Conservation (phyloP, 306 rosid species). For the Castanospermum australe region DNA sequence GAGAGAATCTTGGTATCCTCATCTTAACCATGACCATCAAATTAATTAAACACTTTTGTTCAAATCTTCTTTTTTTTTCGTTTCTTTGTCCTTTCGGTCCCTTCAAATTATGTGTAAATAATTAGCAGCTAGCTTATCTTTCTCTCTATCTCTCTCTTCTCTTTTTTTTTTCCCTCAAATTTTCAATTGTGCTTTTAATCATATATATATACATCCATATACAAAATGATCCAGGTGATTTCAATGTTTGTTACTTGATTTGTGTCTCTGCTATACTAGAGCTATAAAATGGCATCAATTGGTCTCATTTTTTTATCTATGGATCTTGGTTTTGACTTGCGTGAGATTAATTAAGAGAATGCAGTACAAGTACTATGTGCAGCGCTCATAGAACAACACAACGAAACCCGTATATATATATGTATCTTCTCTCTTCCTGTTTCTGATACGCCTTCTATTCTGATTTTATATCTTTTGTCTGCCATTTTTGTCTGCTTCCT, state of each 20-base stretch:
- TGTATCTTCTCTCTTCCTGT: slow-evolving; percentile 6
- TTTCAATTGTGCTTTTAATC: slow-evolving; percentile 16
- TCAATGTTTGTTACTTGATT: background rate
- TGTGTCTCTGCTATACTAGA: background rate
- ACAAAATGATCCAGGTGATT: slow-evolving; percentile 23
- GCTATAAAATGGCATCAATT: background rate
- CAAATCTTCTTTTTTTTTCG: background rate
- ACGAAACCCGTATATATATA: slow-evolving; percentile 1
- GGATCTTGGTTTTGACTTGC: slow-evolving; percentile 26
- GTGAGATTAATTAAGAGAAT: slow-evolving; percentile 29
- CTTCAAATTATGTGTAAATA: slow-evolving; percentile 62
- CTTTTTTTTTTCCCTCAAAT: background rate
- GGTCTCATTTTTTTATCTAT: background rate
- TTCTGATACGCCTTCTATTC: slow-evolving; percentile 18
- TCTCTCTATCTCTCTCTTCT: background rate
- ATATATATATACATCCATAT: slow-evolving; percentile 20
- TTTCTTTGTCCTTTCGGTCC: slow-evolving; percentile 6
- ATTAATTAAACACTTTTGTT: slow-evolving; percentile 37
- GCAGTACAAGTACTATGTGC: slow-evolving; percentile 22
- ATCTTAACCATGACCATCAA: slow-evolving; percentile 52
- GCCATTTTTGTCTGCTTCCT: slow-evolving; percentile 27
- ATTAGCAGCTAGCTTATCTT: slow-evolving; percentile 35
- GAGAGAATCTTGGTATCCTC: slow-evolving; percentile 44
- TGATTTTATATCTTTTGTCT: slow-evolving; percentile 5
- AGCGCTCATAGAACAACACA: slow-evolving; percentile 16